A percentile compares a stretch with the other conserved stretches of the same genome.
phyloP scores from a whole-genome alignment of 148 eudicot species.

The Diospyros kaki region DNA sequence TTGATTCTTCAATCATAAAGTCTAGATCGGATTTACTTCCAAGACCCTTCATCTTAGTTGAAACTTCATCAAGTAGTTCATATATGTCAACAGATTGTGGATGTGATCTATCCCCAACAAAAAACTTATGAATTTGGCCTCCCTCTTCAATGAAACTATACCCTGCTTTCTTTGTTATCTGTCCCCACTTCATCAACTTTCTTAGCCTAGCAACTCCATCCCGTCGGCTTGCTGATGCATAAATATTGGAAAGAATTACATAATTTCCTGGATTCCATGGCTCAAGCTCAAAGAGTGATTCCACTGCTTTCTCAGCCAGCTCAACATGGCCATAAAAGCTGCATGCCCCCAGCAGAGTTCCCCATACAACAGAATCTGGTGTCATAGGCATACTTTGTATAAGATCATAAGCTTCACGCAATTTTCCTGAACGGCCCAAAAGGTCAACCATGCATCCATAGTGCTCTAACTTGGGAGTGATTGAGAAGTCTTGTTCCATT shows the following conservation, averaged over 20 bases:
- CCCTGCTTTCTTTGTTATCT: conserved; percentile 60
- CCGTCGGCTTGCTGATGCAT: conserved; percentile 45
- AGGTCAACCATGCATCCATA: conserved; percentile 76
- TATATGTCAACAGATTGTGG: conserved; percentile 49
- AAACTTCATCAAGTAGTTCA: conserved; percentile 35
- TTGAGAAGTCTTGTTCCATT: conserved; percentile 34
- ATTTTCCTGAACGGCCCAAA: conserved; percentile 57
- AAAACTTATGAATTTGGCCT: conserved; percentile 58
- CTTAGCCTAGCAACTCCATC: conserved; percentile 56
- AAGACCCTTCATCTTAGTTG: conserved; percentile 32
- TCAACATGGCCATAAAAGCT: conserved; percentile 45
- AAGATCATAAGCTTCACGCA: conserved; percentile 42
- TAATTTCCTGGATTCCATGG: conserved; percentile 69
- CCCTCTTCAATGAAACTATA: conserved; percentile 71
- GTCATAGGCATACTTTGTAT: conserved; percentile 41
- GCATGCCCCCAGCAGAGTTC: conserved; percentile 58
- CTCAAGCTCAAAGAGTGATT: conserved; percentile 45
- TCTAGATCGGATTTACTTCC: conserved; percentile 15
- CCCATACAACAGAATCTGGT: conserved; percentile 57
- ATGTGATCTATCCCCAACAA: conserved; percentile 77
- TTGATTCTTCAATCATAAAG: conserved; percentile 17
- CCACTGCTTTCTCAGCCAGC: conserved; percentile 58
- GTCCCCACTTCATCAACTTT: conserved; percentile 56
- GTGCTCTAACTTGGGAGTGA: conserved; percentile 51
- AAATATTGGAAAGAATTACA: conserved; percentile 62